These are phyloP conservation scores for Rhodotorula glutinis DNA, from an alignment of 1,284 basidiomycete genomes.

Conservation along the genomic window DNA sequence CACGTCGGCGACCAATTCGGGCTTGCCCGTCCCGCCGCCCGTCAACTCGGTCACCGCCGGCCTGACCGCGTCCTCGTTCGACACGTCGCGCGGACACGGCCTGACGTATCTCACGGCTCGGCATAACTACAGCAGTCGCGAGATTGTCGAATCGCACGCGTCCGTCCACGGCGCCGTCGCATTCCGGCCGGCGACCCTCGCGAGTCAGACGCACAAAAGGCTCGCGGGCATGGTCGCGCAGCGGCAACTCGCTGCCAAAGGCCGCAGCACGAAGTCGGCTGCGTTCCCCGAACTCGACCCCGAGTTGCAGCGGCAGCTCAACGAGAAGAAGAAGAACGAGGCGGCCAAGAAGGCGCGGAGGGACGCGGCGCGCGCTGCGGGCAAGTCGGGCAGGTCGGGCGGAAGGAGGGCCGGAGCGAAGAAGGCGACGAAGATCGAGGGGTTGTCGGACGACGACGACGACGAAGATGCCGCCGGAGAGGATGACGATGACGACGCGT, in stretches of 20 bases:
- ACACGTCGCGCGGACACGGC: constrained; percentile 56
- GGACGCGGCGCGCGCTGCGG: constrained; percentile 22
- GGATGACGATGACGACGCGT: constrained; percentile 11
- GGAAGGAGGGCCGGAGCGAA: constrained; percentile 17
- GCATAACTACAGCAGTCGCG: constrained; percentile 70
- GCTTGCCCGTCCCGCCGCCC: constrained; percentile 11
- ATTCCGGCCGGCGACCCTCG: constrained; percentile 80
- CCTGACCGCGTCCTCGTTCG: constrained; percentile 50
- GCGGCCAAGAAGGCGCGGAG: constrained; percentile 43
- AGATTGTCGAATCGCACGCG: constrained; percentile 73
- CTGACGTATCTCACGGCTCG: constrained; percentile 79
- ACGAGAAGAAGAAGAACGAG: constrained; percentile 45
- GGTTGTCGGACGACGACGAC: constrained; percentile 16
- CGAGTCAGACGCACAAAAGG: constrained; percentile 82
- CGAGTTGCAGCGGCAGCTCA: constrained; percentile 33
- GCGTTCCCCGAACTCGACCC: constrained; percentile 52
- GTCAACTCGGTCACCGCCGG: constrained; percentile 4
- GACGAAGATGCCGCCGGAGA: not conserved
- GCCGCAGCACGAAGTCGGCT: constrained; percentile 68
- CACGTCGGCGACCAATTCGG: constrained; percentile 10
- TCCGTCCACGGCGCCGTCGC: constrained; percentile 77
- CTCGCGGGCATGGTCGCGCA: constrained; percentile 81
- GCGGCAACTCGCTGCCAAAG: constrained; percentile 64
- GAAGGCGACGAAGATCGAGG: constrained; percentile 39
- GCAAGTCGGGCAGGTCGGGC: constrained; percentile 29